These are phyloP conservation scores for Epichloe amarillans DNA, from an alignment of 2,329 filamentous ascomycete species.

Conservation along the genomic window DNA sequence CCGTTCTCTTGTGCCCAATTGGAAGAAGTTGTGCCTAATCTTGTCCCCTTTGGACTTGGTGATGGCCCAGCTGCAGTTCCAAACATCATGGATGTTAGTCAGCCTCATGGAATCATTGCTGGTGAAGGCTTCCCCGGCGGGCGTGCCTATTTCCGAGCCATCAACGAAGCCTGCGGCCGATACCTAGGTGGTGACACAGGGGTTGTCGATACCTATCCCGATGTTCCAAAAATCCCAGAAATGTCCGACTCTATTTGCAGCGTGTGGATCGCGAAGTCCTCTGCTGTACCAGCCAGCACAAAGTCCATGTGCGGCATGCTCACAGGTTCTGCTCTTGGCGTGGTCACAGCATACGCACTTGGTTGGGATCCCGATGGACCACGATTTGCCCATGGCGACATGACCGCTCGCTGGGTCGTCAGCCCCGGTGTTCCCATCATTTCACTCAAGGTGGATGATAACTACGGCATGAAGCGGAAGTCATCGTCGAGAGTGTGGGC, in stretches of 20 bases:
- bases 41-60: slow-evolving; percentile 65
- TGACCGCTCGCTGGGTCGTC: slow-evolving; percentile 79
- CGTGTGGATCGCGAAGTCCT: slow-evolving; percentile 83
- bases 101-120: slow-evolving; percentile 67
- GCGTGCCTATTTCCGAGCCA: slow-evolving; percentile 61
- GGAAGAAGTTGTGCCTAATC: slow-evolving; percentile 59
- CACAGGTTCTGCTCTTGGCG: slow-evolving; percentile 68
- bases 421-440: slow-evolving; percentile 90
- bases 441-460: slow-evolving; percentile 69
- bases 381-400: slow-evolving; percentile 57
- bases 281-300: slow-evolving; percentile 56
- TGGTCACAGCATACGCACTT: slow-evolving; percentile 71
- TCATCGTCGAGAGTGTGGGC: slow-evolving; percentile 67
- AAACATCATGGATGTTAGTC: slow-evolving; percentile 85
- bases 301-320: slow-evolving; percentile 71
- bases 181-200: slow-evolving; percentile 53
- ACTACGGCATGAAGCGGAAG: slow-evolving; percentile 59
- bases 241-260: slow-evolving; percentile 59
- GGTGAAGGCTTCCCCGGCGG: slow-evolving; percentile 82
- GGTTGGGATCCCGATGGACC: slow-evolving; percentile 44
- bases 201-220: slow-evolving; percentile 48
- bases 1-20: slow-evolving; percentile 64
- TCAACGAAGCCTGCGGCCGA: slow-evolving; percentile 61
- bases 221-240: slow-evolving; percentile 64
- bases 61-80: slow-evolving; percentile 65